Percentiles rank a stretch among this genome's conserved stretches.
Evolutionary conservation across 257 asterid genomes (phyloP).

Genomic region (Vinca minor): DNA sequence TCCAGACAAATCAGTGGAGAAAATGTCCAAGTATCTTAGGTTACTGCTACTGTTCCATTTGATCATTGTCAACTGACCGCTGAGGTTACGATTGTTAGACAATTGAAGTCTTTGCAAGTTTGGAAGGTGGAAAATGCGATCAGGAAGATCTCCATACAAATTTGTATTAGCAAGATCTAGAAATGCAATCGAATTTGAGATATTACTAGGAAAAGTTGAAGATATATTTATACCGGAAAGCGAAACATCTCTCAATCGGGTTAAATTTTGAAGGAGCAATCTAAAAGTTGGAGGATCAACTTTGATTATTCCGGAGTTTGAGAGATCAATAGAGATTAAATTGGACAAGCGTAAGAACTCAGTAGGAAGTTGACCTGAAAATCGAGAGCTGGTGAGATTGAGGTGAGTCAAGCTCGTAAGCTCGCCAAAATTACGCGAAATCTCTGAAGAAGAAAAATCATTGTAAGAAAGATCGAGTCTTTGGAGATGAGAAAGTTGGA

Average conservation of each 20-base stretch:
- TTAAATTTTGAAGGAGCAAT: conserved; percentile 24
- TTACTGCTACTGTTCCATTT: too few relatives aligned
- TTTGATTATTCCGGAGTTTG: neutral
- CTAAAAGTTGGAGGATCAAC: conserved; percentile 17
- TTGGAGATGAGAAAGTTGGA: conserved; percentile 8
- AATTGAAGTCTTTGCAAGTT: too few relatives aligned
- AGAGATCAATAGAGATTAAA: conserved; percentile 13
- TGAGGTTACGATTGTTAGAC: too few relatives aligned
- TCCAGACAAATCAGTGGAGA: too few relatives aligned
- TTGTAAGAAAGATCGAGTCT: conserved; percentile 16
- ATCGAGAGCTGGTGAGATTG: conserved; percentile 12
- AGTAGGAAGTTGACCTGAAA: conserved; percentile 18
- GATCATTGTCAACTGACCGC: too few relatives aligned
- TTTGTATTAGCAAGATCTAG: too few relatives aligned
- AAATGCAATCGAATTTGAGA: too few relatives aligned
- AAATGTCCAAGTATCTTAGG: too few relatives aligned
- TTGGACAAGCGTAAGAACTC: conserved; percentile 14
- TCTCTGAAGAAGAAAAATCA: conserved; percentile 17
- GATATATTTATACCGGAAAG: conserved; percentile 8
- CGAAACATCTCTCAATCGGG: conserved; percentile 12
- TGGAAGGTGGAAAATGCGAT: too few relatives aligned
- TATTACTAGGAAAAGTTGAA: too few relatives aligned
- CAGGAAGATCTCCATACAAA: conserved; percentile 20
- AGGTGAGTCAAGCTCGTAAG: conserved; percentile 12
- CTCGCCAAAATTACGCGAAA: neutral